Base-by-base conservation (phyloP, 805 yeast species). In the Wickerhamiella sorbophila region DNA sequence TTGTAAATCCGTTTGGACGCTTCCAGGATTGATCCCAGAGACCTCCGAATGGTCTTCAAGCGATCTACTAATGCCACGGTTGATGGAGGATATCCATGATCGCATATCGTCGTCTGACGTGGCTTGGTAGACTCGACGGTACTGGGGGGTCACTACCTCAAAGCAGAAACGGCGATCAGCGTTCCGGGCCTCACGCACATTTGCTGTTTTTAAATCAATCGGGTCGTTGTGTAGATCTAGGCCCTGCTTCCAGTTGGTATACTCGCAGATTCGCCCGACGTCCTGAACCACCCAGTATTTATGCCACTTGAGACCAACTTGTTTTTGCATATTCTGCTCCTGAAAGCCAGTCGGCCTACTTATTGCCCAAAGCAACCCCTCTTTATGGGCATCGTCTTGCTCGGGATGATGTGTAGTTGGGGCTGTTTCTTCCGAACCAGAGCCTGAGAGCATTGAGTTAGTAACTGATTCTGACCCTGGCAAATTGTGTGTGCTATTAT, bases 211-310 rank as follows among this genome's bases (percentile, higher is more conserved):
- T 33, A 85, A 58, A 45, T 80, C 82, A 12, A 85, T 72, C 3
- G 91, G 86, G 17, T 68, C 69, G 47, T 75, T 70, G 47, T 82
- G 73, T 15, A 75, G 66, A 24, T 69, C 71, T 16, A 66, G 64
- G 17, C 84, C 84, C 43, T 69, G 72, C 51, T 87, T 71, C 91
- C 94, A 85, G 59, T 84, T 86, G 36, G 79, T 69, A 55, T 72
- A 84, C 54, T 84, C 91, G 35, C 68, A 65, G 33, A 85, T 61
- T 44, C 67, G 70, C 2, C 88, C 86, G n/a, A 74, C 72, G 12
- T 72, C 69, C 39, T 84, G 63, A 0, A 77, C 82, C 1, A 85
- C 81, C 87, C 94, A 82, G 56, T 79, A 86, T 52, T 83, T 84
- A 57, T 84, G 93, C 95, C 95, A 86, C 3, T 64, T 65, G 38